Conservation (phyloP, 768 basidiomycete genomes). For the Neoboletus brunneissimus region DNA sequence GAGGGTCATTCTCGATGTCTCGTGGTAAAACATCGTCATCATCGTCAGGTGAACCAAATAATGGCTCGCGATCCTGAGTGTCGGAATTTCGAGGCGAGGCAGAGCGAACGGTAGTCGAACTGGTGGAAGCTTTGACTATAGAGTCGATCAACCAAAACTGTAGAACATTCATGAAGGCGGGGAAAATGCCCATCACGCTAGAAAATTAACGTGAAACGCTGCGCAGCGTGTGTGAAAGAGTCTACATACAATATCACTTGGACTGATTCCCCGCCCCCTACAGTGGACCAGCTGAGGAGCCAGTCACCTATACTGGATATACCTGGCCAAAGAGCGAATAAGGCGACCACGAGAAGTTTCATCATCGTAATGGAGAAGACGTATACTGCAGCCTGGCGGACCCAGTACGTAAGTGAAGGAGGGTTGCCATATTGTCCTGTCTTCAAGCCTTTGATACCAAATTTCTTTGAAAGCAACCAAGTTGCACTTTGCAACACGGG, state of each 20-base stretch:
- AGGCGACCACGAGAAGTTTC: conserved; percentile 84
- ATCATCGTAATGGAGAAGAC: conserved; percentile 76
- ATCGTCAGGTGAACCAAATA: conserved; percentile 59
- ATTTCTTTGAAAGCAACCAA: conserved; percentile 57
- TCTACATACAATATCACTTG: conserved; percentile 78
- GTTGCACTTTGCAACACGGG: conserved; percentile 63
- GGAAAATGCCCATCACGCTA: conserved; percentile 90
- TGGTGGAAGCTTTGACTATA: conserved; percentile 73
- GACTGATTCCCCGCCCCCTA: conserved; percentile 57
- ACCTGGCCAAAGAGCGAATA: conserved; percentile 69
- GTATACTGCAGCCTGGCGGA: conserved; percentile 78
- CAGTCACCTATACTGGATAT: conserved; percentile 80
- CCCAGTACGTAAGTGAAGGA: conserved; percentile 70
- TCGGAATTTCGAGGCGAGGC: conserved; percentile 39
- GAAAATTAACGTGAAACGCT: conserved; percentile 8
- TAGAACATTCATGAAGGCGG: conserved; percentile 80
- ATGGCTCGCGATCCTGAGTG: conserved; percentile 53
- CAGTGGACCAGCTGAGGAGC: conserved; percentile 75
- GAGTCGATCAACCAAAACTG: conserved; percentile 97
- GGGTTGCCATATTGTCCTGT: conserved; percentile 89
- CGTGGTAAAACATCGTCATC: conserved; percentile 37
- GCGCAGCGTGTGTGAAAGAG: background rate
- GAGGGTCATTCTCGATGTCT: conserved; percentile 49
- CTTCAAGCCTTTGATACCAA: conserved; percentile 72
- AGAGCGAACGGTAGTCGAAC: conserved; percentile 38